Percentiles rank a stretch among this genome's conserved stretches.
phyloP scores from a whole-genome alignment of 2,329 filamentous ascomycete species.

The Stagonosporopsis chrysanthemi region DNA sequence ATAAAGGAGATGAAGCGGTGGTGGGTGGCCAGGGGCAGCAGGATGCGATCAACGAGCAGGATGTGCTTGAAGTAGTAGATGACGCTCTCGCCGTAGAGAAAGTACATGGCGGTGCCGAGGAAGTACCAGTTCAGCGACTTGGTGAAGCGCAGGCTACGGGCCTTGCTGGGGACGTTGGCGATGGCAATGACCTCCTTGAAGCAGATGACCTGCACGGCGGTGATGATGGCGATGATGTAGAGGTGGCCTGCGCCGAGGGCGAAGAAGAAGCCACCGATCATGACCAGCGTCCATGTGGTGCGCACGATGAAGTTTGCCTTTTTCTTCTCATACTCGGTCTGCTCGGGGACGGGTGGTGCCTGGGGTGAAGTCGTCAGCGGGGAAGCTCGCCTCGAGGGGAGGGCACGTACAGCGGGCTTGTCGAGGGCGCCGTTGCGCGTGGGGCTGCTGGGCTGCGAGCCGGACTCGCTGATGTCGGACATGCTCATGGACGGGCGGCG shows the following conservation, averaged over 20 bases:
- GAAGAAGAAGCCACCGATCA: constrained; percentile 92
- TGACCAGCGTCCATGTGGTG: constrained; percentile 97
- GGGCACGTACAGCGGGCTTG: constrained; percentile 17
- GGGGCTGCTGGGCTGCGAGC: constrained; percentile 61
- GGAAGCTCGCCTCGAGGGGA: neutral
- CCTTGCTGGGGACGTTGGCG: constrained; percentile 89
- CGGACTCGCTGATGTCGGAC: constrained; percentile 72
- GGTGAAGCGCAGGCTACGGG: constrained; percentile 88
- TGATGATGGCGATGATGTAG: constrained; percentile 93
- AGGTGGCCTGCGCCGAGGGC: constrained; percentile 96
- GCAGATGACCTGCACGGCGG: constrained; percentile 91
- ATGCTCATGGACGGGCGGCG: constrained; percentile 73
- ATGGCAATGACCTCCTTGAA: constrained; percentile 99
- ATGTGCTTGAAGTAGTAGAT: constrained; percentile 99
- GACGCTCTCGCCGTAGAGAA: constrained; percentile 96
- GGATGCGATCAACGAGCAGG: constrained; percentile 89
- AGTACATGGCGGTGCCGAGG: constrained; percentile 99
- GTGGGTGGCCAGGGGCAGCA: constrained; percentile 93
- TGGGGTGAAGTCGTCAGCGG: constrained; percentile 33
- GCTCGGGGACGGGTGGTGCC: constrained; percentile 50
- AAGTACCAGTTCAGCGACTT: constrained; percentile 99
- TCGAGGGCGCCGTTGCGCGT: constrained; percentile 52
- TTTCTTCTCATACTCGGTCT: constrained; percentile 94
- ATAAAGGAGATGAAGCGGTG: constrained; percentile 99
- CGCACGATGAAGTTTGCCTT: constrained; percentile 97